Evolutionary conservation across 805 yeast genomes (phyloP).

Genomic region (Kurtzmaniella cleridarum): DNA sequence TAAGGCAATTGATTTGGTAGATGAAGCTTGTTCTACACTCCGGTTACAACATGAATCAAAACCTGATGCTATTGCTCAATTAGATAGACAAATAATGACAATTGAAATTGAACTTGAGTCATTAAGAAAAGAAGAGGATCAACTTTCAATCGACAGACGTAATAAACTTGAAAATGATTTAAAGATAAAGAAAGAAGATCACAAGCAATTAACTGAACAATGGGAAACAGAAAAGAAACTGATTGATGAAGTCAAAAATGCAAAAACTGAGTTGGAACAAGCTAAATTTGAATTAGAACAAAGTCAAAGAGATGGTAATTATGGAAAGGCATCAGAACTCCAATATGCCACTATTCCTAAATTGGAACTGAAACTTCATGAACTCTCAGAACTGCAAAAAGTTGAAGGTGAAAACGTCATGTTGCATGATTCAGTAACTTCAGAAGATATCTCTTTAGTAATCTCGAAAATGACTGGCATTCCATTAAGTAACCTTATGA

Average conservation of each 20-base stretch:
- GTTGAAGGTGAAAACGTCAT: conserved; percentile 37
- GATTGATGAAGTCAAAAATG: conserved; percentile 70
- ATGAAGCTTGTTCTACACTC: conserved; percentile 94
- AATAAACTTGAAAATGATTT: conserved; percentile 68
- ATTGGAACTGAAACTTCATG: conserved; percentile 58
- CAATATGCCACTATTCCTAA: conserved; percentile 85
- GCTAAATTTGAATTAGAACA: conserved; percentile 80
- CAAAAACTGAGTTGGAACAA: conserved; percentile 78
- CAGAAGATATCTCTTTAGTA: conserved; percentile 91
- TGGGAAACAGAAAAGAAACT: conserved; percentile 84
- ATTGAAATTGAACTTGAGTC: conserved; percentile 94
- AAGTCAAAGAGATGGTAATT: conserved; percentile 79
- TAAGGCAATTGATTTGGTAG: conserved; percentile 93
- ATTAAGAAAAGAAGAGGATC: conserved; percentile 86
- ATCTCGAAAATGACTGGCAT: conserved; percentile 94
- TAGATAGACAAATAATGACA: conserved; percentile 88
- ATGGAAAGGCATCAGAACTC: conserved; percentile 81
- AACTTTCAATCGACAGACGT: conserved; percentile 72
- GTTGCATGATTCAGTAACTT: conserved; percentile 86
- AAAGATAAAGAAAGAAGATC: conserved; percentile 56
- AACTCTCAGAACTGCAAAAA: conserved; percentile 25
- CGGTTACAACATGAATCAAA: conserved; percentile 94
- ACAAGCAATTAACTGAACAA: conserved; percentile 63
- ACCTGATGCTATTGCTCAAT: conserved; percentile 87
- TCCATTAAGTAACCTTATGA: conserved; percentile 84